Evolutionary conservation across 768 basidiomycete genomes (phyloP).

Genomic region (Cyathus striatus): DNA sequence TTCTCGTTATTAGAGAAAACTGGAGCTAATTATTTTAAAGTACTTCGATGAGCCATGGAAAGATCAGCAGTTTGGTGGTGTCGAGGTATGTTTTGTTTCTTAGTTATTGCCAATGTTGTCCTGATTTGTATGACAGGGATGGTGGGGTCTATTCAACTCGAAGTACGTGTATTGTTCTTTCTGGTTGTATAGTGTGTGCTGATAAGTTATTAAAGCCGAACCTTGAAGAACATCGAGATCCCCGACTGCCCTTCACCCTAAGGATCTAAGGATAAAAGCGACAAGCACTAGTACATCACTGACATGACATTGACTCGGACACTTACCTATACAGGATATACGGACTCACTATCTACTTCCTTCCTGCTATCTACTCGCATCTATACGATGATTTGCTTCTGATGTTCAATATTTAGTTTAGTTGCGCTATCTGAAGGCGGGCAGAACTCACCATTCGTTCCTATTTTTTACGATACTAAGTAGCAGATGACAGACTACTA

Average conservation of each 20-base stretch:
- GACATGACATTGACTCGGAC: no score
- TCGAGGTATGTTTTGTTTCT: conserved; percentile 9
- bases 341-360: no score
- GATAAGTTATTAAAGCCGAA: conserved; percentile 38
- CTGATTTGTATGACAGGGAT: conserved; percentile 22
- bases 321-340: no score
- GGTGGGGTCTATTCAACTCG: conserved; percentile 43
- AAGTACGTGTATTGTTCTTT: conserved; percentile 21
- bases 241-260: conserved; percentile 48
- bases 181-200: neutral
- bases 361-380: no score
- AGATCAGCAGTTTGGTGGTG: conserved; percentile 21
- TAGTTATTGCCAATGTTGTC: neutral
- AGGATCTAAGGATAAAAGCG: no score
- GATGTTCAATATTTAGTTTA: no score
- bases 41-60: conserved; percentile 83
- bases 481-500: no score
- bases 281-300: no score
- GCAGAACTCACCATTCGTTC: no score
- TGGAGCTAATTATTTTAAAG: conserved; percentile 26
- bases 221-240: conserved; percentile 66
- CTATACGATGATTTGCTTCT: no score
- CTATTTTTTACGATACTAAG: no score
- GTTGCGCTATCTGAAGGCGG: no score
- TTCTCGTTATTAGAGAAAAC: neutral